phyloP scores from a whole-genome alignment of 1,284 basidiomycete species.

The Cystobasidium pallidum region DNA sequence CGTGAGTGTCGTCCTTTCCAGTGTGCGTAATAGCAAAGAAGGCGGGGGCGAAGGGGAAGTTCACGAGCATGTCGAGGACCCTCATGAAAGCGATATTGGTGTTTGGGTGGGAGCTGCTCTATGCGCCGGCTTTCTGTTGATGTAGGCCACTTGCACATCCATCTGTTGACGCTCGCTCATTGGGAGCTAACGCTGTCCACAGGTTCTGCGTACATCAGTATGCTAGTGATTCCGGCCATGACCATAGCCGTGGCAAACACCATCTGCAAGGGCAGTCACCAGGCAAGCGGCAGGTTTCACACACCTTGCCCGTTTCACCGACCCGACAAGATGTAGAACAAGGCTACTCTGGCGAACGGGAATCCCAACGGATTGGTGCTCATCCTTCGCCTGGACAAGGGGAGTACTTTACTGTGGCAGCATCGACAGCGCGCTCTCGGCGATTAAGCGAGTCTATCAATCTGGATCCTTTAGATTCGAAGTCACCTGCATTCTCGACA shows the following conservation, averaged over 20 bases:
- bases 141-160: slow-evolving; percentile 72
- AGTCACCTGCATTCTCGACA: slow-evolving; percentile 63
- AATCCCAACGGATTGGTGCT: slow-evolving; percentile 9
- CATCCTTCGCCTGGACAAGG: slow-evolving; percentile 7
- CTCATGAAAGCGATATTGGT: slow-evolving; percentile 39
- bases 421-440: not conserved
- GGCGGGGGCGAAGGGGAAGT: slow-evolving; percentile 32
- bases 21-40: slow-evolving; percentile 13
- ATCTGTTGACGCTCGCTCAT: slow-evolving; percentile 52
- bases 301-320: not conserved
- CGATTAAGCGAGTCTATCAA: slow-evolving; percentile 17
- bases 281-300: slow-evolving; percentile 3
- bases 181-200: not conserved
- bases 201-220: slow-evolving; percentile 45
- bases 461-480: slow-evolving; percentile 29
- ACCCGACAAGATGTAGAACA: slow-evolving; percentile 19
- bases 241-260: slow-evolving; percentile 9
- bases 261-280: not conserved
- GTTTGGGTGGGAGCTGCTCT: slow-evolving; percentile 68
- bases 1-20: slow-evolving; percentile 27
- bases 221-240: slow-evolving; percentile 21
- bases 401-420: slow-evolving; percentile 37
- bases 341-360: slow-evolving; percentile 8
- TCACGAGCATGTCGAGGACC: slow-evolving; percentile 37
- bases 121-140: slow-evolving; percentile 78